Evolutionary conservation across 2,329 filamentous ascomycete genomes (phyloP).

Genomic region (Hawksworthiomyces lignivorus): DNA sequence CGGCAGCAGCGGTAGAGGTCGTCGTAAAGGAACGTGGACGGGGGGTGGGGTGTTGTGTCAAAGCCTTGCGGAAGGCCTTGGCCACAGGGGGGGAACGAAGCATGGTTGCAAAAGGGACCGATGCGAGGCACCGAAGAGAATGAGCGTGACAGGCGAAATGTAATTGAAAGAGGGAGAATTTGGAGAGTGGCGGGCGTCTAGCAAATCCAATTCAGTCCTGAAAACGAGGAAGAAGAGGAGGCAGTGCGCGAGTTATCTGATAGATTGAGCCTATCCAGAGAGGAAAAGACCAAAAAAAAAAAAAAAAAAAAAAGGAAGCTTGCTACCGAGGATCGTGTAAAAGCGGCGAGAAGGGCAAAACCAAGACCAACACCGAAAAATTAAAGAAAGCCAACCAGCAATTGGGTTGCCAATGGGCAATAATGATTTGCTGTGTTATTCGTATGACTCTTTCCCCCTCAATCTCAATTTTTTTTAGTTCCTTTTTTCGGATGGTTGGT

Average conservation of each 20-base stretch:
- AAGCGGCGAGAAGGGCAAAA: neutral
- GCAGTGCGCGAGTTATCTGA: no score
- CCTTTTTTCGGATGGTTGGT: no score
- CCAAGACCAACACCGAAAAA: no score
- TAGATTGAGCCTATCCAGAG: neutral
- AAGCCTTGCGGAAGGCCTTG: conserved; percentile 38
- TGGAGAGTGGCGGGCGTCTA: no score
- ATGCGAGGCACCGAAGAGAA: conserved; percentile 1
- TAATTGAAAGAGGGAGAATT: neutral
- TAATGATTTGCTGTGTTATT: neutral
- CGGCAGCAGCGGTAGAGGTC: conserved; percentile 28
- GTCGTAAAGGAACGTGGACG: conserved; percentile 32
- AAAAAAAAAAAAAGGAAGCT: no score
- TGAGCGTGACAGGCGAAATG: neutral
- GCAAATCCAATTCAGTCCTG: neutral
- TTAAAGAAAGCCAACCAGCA: no score
- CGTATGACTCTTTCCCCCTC: neutral
- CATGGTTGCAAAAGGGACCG: conserved; percentile 28
- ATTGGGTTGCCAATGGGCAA: no score
- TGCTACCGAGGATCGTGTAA: no score
- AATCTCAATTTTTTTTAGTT: conserved; percentile 1
- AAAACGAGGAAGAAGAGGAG: neutral
- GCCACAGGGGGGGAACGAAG: conserved; percentile 37
- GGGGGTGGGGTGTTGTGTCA: conserved; percentile 29
- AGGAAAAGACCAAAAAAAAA: neutral